phyloP scores from a whole-genome alignment of 495 filamentous ascomycete genomes.

The Penicillium bialowiezense region DNA sequence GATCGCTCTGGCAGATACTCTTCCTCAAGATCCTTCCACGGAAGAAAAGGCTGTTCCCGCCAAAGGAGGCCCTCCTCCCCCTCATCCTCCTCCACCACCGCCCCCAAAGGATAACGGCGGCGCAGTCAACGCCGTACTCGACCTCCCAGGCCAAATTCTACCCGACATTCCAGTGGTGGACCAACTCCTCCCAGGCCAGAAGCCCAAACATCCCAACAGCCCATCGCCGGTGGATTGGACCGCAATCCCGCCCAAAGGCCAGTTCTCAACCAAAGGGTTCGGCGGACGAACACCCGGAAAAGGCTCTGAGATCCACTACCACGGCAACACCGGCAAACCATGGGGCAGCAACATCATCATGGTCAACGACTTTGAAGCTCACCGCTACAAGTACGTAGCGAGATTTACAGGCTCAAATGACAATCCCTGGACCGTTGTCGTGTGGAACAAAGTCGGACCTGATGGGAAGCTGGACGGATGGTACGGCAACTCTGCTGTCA shows the following conservation, averaged over 20 bases:
- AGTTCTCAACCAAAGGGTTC: conserved; percentile 26
- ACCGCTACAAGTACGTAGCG: conserved; percentile 46
- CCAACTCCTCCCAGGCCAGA: conserved; percentile 7
- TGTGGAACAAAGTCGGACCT: conserved; percentile 56
- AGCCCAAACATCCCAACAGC: background rate
- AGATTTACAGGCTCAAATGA: conserved; percentile 39
- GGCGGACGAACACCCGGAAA: conserved; percentile 24
- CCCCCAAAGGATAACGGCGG: background rate
- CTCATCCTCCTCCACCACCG: background rate
- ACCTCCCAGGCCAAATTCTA: background rate
- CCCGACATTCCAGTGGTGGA: conserved; percentile 9
- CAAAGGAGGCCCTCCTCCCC: background rate
- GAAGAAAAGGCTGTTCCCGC: background rate
- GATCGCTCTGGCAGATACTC: background rate
- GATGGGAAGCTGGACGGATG: conserved; percentile 43
- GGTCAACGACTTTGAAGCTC: conserved; percentile 31
- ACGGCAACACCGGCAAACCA: conserved; percentile 49
- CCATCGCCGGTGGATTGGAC: conserved; percentile 23
- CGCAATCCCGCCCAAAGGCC: conserved; percentile 15
- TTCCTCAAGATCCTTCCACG: background rate
- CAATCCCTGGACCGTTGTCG: conserved; percentile 37
- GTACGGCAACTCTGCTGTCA: conserved; percentile 43
- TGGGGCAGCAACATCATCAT: conserved; percentile 54
- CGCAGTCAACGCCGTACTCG: background rate
- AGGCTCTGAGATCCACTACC: conserved; percentile 31